These are phyloP conservation scores for Podospora pseudoanserina DNA, from an alignment of 495 filamentous ascomycete genomes.

Conservation along the genomic window DNA sequence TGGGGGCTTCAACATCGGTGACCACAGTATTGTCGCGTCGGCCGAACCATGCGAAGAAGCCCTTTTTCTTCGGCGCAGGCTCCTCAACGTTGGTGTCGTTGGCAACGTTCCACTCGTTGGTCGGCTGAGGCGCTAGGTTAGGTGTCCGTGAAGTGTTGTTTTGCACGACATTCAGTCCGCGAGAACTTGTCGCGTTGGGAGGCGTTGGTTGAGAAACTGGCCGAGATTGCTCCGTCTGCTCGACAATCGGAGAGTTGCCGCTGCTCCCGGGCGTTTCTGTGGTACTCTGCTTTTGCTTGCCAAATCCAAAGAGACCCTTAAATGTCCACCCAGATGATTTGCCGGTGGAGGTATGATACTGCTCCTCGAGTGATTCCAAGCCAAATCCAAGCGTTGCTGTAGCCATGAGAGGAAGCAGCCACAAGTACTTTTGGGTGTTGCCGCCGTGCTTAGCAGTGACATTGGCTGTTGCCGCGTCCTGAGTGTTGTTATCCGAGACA, in stretches of 20 bases:
- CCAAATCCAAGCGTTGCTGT: conserved; percentile 14
- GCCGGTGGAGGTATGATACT: conserved; percentile 3
- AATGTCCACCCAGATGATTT: conserved; percentile 12
- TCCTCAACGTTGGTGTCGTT: conserved; percentile 5
- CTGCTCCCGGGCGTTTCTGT: neutral
- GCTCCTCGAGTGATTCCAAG: conserved; percentile 11
- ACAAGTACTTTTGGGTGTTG: conserved; percentile 14
- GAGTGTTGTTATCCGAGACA: neutral
- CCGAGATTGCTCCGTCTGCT: neutral
- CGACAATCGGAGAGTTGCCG: neutral
- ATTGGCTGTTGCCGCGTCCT: neutral
- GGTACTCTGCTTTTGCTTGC: conserved; percentile 3
- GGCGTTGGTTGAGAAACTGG: neutral
- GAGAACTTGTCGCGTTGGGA: neutral
- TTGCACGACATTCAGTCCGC: neutral
- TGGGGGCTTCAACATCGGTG: neutral
- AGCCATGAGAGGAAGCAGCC: conserved; percentile 17
- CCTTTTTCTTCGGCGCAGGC: neutral
- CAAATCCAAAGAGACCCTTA: conserved; percentile 7
- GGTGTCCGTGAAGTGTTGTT: neutral
- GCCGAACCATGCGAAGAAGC: conserved; percentile 4
- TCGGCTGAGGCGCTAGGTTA: neutral
- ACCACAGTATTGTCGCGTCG: conserved; percentile 3
- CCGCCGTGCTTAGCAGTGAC: neutral
- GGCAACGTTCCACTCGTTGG: neutral